Base-by-base conservation (phyloP, 208 protist genomes). In the Wallacemonas sp. region DNA sequence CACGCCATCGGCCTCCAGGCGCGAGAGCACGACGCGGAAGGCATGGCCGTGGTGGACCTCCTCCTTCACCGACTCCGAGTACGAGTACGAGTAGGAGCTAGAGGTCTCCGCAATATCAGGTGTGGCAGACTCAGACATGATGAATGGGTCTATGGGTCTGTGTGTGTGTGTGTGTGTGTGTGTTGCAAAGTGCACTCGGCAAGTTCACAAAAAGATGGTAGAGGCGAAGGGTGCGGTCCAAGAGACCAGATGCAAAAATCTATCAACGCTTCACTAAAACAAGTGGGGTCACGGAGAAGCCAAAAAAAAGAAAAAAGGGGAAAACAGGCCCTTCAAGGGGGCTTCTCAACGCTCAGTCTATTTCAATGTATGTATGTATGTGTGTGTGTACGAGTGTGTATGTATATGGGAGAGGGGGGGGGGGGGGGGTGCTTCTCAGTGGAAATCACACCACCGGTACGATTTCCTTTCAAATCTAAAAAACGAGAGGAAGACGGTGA, bases 61-160 rank as follows among this genome's bases (percentile, higher is more conserved):
- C 2, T 59, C 52, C 10, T 20, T 3, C 31, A 36, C 52, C 14
- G 52, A 59, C 32, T 59, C 52, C 12, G 52, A 42, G 52, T 59
- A 59, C 32, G 52, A 59, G 31, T 59, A 59, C 29, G 52, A 59
- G 52, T 59, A 59, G 11, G 52, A 59, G 16, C 16, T 3, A 14
- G 48, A 55, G 5, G 48, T 32, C 22, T 59, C 52, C 11, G 8
- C 52, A 36, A 3, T 26, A 22, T 59, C 31, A 14, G 52, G 52
- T 8, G 52, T 41, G 31, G 25, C 12, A 7, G 52, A 33, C 18
- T n/a, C 3, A 25, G 52, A 59, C 36, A 23, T 49, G 44, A 49
- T 22, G 18, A 25, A 25, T 49, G 10, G 5, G 44, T 49, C 5
- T 49, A 10, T 49, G 20, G 5, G 44, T 49, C 16, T 49, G 44